These are phyloP conservation scores for Clavariopsis aquatica DNA, from an alignment of 495 filamentous ascomycete species.

Conservation along the genomic window DNA sequence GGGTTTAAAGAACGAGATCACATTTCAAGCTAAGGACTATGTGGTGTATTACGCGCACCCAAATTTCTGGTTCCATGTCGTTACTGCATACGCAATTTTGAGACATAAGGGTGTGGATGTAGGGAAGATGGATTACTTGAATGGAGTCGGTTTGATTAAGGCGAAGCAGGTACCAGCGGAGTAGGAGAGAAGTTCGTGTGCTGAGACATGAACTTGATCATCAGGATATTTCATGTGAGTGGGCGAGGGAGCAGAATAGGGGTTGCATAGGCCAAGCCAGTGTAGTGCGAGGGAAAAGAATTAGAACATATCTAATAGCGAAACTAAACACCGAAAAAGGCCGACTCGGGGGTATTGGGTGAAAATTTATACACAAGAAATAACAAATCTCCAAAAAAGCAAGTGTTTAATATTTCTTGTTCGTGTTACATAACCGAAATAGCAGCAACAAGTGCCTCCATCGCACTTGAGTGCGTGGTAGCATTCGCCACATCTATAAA, in stretches of 20 bases:
- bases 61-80: conserved; percentile 62
- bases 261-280: background rate
- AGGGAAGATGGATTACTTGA: conserved; percentile 57
- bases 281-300: background rate
- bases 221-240: too few species aligned
- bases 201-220: too few species aligned
- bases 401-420: too few species aligned
- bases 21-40: conserved; percentile 41
- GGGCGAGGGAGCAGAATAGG: too few species aligned
- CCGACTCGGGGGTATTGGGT: background rate
- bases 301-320: background rate
- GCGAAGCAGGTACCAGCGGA: conserved; percentile 1
- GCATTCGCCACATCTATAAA: conserved; percentile 50
- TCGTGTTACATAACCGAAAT: conserved; percentile 27
- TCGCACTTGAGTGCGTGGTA: conserved; percentile 65
- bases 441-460: conserved; percentile 72
- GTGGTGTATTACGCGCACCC: conserved; percentile 49
- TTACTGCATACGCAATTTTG: conserved; percentile 58
- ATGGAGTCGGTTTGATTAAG: conserved; percentile 18
- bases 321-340: background rate
- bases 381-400: too few species aligned
- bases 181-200: too few species aligned
- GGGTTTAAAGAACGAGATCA: conserved; percentile 2
- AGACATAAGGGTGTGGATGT: conserved; percentile 58
- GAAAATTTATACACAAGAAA: background rate